These are phyloP conservation scores for Leccinum idahoense DNA, from an alignment of 1,284 basidiomycete genomes.

Conservation along the genomic window DNA sequence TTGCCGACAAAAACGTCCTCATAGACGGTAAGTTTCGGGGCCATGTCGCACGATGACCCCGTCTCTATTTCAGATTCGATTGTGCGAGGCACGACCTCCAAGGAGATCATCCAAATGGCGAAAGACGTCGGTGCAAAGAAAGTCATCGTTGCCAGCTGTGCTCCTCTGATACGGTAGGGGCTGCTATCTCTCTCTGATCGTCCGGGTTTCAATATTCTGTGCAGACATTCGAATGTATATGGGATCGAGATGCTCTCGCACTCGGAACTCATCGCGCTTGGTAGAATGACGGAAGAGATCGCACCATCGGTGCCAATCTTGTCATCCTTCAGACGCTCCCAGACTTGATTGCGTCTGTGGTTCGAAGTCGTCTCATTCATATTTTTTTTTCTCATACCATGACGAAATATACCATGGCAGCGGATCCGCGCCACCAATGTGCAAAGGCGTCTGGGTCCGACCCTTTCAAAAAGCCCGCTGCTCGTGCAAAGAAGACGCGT, in stretches of 20 bases:
- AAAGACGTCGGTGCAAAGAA: slow-evolving; percentile 98
- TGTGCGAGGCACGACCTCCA: slow-evolving; percentile 96
- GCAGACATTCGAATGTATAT: slow-evolving; percentile 90
- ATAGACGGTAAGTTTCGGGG: slow-evolving; percentile 73
- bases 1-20: slow-evolving; percentile 87
- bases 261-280: slow-evolving; percentile 88
- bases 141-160: slow-evolving; percentile 95
- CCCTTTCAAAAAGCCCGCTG: slow-evolving; percentile 75
- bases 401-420: slow-evolving; percentile 82
- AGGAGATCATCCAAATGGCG: slow-evolving; percentile 99
- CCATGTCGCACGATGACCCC: background rate
- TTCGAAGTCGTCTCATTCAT: slow-evolving; percentile 1
- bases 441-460: slow-evolving; percentile 71
- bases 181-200: background rate
- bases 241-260: slow-evolving; percentile 99
- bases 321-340: slow-evolving; percentile 95
- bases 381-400: slow-evolving; percentile 37
- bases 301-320: slow-evolving; percentile 93
- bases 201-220: slow-evolving; percentile 4
- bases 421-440: slow-evolving; percentile 68
- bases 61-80: slow-evolving; percentile 73
- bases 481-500: slow-evolving; percentile 57
- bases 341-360: slow-evolving; percentile 79
- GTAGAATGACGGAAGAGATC: slow-evolving; percentile 72
- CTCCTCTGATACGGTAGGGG: slow-evolving; percentile 83